Conservation (phyloP, 169 alveolate species). For the Plasmodium yoelii region DNA sequence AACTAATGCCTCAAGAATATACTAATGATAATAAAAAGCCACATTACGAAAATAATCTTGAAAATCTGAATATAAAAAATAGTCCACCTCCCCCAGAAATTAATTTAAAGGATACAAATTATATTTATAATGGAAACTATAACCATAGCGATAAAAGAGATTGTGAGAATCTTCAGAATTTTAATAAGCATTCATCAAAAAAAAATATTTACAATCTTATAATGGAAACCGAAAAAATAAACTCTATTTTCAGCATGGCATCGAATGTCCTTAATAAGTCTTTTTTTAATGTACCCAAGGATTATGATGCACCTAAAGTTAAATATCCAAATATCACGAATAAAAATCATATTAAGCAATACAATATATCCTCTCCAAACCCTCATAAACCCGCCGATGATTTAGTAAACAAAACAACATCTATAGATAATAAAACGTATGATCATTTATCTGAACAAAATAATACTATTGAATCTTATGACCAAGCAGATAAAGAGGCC, state of each 20-base stretch:
- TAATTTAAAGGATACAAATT: not conserved
- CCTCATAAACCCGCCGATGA: not conserved
- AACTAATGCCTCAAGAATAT: not conserved
- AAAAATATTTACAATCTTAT: slow-evolving; percentile 54
- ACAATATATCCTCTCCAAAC: not conserved
- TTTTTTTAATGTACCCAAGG: slow-evolving; percentile 49
- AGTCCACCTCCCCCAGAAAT: too few relatives aligned
- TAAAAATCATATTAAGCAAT: not conserved
- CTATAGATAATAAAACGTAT: not conserved
- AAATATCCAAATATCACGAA: not conserved
- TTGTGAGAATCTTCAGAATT: not conserved
- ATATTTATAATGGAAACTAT: not conserved
- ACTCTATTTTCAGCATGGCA: slow-evolving; percentile 54
- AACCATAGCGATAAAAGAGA: not conserved
- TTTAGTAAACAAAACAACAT: not conserved
- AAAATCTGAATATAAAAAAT: not conserved
- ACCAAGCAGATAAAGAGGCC: not conserved
- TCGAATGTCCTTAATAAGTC: slow-evolving; percentile 63
- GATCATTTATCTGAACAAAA: not conserved
- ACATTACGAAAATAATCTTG: not conserved
- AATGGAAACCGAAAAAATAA: slow-evolving; percentile 63
- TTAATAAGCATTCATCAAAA: slow-evolving; percentile 39
- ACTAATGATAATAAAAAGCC: too few relatives aligned
- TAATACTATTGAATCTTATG: not conserved
- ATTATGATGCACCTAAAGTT: slow-evolving; percentile 2